Evolutionary conservation across 73 alveolate genomes (phyloP).

Genomic region (Uronychia setigera): DNA sequence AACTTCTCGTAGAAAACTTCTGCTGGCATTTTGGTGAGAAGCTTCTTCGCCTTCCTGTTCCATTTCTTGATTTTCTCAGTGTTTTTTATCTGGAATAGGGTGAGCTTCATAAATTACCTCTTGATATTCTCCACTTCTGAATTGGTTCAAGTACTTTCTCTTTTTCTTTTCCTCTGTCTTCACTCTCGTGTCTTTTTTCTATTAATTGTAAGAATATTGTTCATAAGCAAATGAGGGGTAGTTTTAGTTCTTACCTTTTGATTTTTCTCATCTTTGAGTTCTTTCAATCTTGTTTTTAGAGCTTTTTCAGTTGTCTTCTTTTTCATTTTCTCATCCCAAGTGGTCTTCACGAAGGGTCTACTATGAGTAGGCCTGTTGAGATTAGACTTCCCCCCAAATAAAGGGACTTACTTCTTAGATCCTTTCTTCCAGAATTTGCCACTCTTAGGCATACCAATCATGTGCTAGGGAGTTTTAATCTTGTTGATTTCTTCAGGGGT

Average conservation of each 20-base stretch:
- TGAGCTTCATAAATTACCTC: conserved; percentile 31
- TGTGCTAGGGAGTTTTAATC: too few species aligned
- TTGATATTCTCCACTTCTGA: conserved; percentile 70
- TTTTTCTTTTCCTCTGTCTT: conserved; percentile 57
- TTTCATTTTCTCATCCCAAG: conserved; percentile 70
- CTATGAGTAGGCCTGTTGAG: too few species aligned
- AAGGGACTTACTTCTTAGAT: conserved; percentile 45
- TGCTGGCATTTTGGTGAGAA: conserved; percentile 77
- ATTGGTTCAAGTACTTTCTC: conserved; percentile 67
- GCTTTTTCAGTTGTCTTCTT: conserved; percentile 53
- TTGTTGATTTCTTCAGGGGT: too few species aligned
- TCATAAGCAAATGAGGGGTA: too few species aligned
- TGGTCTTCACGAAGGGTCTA: too few species aligned
- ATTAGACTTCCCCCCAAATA: too few species aligned
- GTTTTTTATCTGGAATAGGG: conserved; percentile 62
- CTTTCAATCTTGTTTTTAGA: conserved; percentile 54
- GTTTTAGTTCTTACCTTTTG: conserved; percentile 37
- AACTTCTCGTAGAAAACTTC: conserved; percentile 71
- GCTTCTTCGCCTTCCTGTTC: conserved; percentile 76
- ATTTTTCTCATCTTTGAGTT: conserved; percentile 55
- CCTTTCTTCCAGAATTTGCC: conserved; percentile 77
- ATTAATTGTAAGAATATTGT: too few species aligned
- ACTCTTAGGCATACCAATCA: conserved; percentile 72
- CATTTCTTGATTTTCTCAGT: conserved; percentile 71
- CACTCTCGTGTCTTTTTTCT: conserved; percentile 48